Evolutionary conservation across 768 basidiomycete species (phyloP).

Genomic region (Lactarius trivialis): DNA sequence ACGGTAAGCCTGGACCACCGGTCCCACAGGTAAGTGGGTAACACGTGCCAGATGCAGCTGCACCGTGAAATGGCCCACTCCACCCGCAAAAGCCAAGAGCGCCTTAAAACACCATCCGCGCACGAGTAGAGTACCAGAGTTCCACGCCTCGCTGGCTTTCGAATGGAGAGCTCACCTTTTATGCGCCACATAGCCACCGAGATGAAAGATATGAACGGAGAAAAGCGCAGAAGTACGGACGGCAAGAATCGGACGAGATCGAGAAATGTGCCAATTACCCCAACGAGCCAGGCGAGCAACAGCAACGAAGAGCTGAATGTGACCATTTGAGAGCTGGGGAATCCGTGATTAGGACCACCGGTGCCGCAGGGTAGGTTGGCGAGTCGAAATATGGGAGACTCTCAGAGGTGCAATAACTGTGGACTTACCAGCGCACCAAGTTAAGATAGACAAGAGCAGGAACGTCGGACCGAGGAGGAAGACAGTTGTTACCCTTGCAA

Average conservation of each 20-base stretch:
- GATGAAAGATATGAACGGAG: conserved; percentile 48
- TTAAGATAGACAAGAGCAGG: conserved; percentile 46
- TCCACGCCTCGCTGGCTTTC: conserved; percentile 66
- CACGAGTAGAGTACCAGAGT: conserved; percentile 50
- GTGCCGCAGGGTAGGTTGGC: conserved; percentile 53
- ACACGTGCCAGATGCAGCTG: conserved; percentile 50
- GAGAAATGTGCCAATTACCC: conserved; percentile 54
- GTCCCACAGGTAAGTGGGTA: conserved; percentile 35
- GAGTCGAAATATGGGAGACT: background rate
- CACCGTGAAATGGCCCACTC: conserved; percentile 54
- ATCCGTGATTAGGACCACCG: conserved; percentile 57
- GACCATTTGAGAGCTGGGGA: conserved; percentile 45
- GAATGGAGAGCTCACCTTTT: conserved; percentile 53
- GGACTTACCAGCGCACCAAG: conserved; percentile 51
- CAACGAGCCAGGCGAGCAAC: conserved; percentile 52
- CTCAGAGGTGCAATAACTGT: background rate
- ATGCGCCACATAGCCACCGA: conserved; percentile 58
- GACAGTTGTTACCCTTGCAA: conserved; percentile 48
- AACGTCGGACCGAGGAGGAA: conserved; percentile 48
- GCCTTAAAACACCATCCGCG: conserved; percentile 53
- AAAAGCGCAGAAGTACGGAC: conserved; percentile 63
- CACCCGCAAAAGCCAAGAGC: conserved; percentile 61
- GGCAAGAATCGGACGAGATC: conserved; percentile 64
- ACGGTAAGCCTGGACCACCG: background rate
- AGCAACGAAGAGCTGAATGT: conserved; percentile 52